Evolutionary conservation across 2,329 filamentous ascomycete species (phyloP).

Genomic region (Epichloe amarillans): DNA sequence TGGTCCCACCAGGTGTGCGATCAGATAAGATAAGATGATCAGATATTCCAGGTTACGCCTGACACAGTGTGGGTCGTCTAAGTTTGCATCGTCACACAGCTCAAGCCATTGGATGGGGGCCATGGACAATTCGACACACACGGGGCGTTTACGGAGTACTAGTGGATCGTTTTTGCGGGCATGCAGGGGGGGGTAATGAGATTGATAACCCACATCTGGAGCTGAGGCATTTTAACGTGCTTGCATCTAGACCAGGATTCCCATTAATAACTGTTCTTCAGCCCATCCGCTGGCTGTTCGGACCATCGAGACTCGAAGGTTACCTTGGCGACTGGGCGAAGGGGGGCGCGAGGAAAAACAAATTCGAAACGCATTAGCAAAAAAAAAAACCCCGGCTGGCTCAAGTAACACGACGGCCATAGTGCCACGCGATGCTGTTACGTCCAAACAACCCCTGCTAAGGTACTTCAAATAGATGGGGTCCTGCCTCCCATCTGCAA

Average conservation of each 20-base stretch:
- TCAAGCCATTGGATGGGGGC: neutral
- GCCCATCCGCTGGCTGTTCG: no score
- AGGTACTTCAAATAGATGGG: neutral
- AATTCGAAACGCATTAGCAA: no score
- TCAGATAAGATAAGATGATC: constrained; percentile 2
- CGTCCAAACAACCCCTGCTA: neutral
- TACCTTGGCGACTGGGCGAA: no score
- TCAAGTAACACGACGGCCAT: neutral
- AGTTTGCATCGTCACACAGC: neutral
- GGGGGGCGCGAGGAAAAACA: no score
- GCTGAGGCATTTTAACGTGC: neutral
- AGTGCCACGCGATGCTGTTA: neutral
- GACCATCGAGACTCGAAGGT: no score
- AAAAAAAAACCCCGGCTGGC: no score
- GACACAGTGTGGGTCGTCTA: neutral
- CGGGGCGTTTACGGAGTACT: neutral
- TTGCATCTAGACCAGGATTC: neutral
- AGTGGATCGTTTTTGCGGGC: neutral
- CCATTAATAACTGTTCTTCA: neutral
- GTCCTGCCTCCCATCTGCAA: neutral
- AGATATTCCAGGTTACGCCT: neutral
- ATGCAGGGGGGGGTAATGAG: neutral
- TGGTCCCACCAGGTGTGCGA: neutral
- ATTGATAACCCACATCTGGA: neutral
- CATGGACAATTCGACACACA: neutral